These are phyloP conservation scores for Viola odorata DNA, from an alignment of 345 rosid species.

Conservation along the genomic window DNA sequence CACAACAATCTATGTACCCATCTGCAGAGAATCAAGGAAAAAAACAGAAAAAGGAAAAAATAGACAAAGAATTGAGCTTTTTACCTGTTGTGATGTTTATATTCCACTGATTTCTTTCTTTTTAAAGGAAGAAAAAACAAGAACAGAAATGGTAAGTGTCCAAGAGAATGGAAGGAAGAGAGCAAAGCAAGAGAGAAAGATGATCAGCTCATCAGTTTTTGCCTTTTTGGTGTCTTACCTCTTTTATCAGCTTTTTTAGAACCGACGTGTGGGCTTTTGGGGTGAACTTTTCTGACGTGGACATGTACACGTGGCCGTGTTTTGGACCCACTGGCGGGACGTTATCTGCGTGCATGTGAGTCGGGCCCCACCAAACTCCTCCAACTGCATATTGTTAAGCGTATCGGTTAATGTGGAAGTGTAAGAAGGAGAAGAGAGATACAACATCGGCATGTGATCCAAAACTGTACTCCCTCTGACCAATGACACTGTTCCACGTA, in stretches of 20 bases:
- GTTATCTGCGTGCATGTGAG: constrained; percentile 10
- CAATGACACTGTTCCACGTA: too few species aligned
- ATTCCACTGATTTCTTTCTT: background rate
- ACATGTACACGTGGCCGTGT: constrained; percentile 14
- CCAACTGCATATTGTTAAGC: too few species aligned
- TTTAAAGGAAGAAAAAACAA: background rate
- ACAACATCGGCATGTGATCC: too few species aligned
- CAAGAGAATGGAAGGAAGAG: background rate
- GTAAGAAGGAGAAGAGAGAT: too few species aligned
- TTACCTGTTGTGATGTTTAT: too few species aligned
- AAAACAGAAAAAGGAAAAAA: too few species aligned
- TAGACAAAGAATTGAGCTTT: too few species aligned
- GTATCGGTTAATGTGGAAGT: too few species aligned
- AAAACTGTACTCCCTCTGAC: too few species aligned
- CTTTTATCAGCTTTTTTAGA: background rate
- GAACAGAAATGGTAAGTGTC: background rate
- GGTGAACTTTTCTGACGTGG: constrained; percentile 42
- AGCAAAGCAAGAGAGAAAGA: background rate
- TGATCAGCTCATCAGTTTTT: background rate
- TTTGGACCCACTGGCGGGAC: constrained; percentile 26
- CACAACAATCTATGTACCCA: background rate
- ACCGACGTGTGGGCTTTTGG: constrained; percentile 31
- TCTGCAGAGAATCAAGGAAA: background rate
- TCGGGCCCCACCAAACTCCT: too few species aligned
- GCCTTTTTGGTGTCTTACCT: background rate